phyloP scores from a whole-genome alignment of 2,329 filamentous ascomycete genomes.

The Aureobasidium vineae region DNA sequence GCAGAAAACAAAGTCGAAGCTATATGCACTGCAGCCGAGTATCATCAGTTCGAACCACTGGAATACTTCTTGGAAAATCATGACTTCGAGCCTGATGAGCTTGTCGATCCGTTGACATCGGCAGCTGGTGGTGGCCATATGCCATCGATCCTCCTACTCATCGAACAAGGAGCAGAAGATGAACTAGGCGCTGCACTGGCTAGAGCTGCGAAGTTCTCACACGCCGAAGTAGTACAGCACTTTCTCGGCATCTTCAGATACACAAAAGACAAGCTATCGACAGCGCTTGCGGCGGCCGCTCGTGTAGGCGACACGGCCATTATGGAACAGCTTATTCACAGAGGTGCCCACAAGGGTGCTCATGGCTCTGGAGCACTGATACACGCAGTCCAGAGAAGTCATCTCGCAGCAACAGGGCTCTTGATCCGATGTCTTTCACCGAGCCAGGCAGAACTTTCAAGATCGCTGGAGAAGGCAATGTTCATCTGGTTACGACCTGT shows the following conservation, averaged over 20 bases:
- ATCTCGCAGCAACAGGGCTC: conserved; percentile 13
- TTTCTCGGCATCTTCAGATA: background rate
- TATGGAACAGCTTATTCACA: background rate
- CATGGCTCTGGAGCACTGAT: background rate
- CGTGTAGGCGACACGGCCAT: background rate
- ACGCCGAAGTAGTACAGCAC: background rate
- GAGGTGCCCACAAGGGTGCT: conserved; percentile 2
- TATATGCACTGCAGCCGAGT: conserved; percentile 16
- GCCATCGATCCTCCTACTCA: background rate
- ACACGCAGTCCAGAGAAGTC: conserved; percentile 5
- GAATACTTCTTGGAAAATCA: conserved; percentile 9
- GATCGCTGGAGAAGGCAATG: conserved; percentile 10
- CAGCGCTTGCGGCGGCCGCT: conserved; percentile 8
- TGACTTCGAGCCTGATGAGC: conserved; percentile 14
- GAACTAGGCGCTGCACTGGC: conserved; percentile 14
- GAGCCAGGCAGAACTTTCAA: background rate
- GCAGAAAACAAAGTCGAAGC: conserved; percentile 15
- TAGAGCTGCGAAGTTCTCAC: conserved; percentile 20
- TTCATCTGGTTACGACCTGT: conserved; percentile 14
- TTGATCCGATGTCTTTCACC: background rate
- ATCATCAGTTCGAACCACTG: conserved; percentile 19
- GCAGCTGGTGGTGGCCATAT: conserved; percentile 7
- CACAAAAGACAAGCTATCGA: conserved; percentile 1
- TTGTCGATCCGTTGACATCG: background rate
- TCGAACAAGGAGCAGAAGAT: conserved; percentile 17